Evolutionary conservation across 306 rosid species (phyloP).

Genomic region (Abrus pulchellus): DNA sequence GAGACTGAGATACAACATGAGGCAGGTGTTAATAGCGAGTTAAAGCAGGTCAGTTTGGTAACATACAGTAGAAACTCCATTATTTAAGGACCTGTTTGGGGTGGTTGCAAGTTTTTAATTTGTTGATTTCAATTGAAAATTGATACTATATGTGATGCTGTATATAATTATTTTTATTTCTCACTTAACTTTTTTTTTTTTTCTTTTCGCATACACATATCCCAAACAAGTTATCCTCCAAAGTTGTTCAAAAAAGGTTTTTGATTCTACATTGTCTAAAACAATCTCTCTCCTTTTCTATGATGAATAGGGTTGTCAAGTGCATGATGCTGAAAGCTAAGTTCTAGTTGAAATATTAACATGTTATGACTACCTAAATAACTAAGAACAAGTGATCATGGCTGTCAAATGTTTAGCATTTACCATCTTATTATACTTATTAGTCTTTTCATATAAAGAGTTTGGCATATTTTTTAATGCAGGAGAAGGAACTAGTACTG

Average conservation of each 20-base stretch:
- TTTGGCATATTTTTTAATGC: conserved; percentile 46
- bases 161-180: too few relatives aligned
- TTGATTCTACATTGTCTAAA: background rate
- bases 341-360: background rate
- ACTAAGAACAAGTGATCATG: conserved; percentile 10
- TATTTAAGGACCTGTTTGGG: background rate
- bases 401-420: background rate
- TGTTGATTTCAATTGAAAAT: too few relatives aligned
- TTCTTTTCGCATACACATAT: too few relatives aligned
- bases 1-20: conserved; percentile 49
- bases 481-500: conserved; percentile 79
- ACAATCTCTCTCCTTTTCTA: conserved; percentile 17
- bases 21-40: conserved; percentile 47
- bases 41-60: conserved; percentile 75
- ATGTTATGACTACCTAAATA: background rate
- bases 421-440: background rate
- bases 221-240: too few relatives aligned
- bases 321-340: conserved; percentile 23
- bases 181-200: too few relatives aligned
- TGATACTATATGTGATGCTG: too few relatives aligned
- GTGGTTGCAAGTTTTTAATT: too few relatives aligned
- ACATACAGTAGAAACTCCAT: background rate
- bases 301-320: conserved; percentile 7
- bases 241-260: too few relatives aligned
- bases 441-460: background rate